Percentiles rank a stretch among this genome's conserved stretches.
phyloP scores from a whole-genome alignment of 371 early-diverging fungal species.

The Mucor saturninus region DNA sequence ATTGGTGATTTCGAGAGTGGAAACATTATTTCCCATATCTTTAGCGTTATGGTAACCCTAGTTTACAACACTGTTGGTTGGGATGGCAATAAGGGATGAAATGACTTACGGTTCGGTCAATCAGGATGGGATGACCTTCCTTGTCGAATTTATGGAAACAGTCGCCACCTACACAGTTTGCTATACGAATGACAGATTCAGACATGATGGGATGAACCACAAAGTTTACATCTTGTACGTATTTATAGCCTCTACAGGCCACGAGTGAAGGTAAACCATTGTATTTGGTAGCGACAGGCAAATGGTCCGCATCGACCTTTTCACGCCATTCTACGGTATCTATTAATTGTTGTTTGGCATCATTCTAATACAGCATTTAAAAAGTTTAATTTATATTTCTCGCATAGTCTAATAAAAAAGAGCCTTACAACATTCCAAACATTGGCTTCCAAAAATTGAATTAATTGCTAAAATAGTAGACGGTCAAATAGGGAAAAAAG shows the following conservation, averaged over 20 bases:
- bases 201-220: conserved; percentile 63
- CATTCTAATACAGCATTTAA: conserved; percentile 38
- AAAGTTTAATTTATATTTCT: neutral
- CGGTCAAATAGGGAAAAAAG: too few species aligned
- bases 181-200: conserved; percentile 62
- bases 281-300: conserved; percentile 66
- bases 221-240: conserved; percentile 70
- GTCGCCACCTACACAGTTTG: conserved; percentile 73
- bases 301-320: conserved; percentile 62
- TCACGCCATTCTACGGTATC: conserved; percentile 74
- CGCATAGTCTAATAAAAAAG: neutral
- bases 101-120: conserved; percentile 72
- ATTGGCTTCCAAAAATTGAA: conserved; percentile 32
- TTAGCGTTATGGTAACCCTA: conserved; percentile 76
- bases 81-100: neutral
- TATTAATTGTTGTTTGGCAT: conserved; percentile 67
- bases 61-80: neutral
- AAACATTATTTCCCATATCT: conserved; percentile 64
- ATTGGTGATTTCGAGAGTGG: conserved; percentile 63
- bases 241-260: conserved; percentile 68
- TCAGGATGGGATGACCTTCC: conserved; percentile 76
- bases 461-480: conserved; percentile 15
- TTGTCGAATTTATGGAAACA: conserved; percentile 84
- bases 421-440: conserved; percentile 28
- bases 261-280: conserved; percentile 69